phyloP scores from a whole-genome alignment of 1,284 basidiomycete species.

The Trichosporon sp. region DNA sequence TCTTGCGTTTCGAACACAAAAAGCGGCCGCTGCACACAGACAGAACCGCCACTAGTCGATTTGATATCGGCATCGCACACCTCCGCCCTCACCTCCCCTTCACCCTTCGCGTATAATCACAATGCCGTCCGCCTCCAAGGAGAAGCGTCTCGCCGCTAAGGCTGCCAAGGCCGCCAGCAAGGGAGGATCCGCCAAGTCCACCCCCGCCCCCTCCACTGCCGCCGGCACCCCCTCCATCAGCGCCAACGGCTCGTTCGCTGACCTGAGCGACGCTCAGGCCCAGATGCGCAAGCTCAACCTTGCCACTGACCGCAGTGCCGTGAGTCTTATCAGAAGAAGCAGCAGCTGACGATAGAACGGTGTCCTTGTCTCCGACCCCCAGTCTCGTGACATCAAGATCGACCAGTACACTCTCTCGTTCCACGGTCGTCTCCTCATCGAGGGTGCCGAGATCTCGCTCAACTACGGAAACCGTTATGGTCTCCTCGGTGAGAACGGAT shows the following conservation, averaged over 20 bases:
- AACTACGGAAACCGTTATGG: slow-evolving; percentile 95
- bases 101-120: slow-evolving; percentile 13
- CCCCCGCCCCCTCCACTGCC: slow-evolving; percentile 61
- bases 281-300: slow-evolving; percentile 81
- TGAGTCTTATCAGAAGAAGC: slow-evolving; percentile 19
- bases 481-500: slow-evolving; percentile 93
- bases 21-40: background rate
- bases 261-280: slow-evolving; percentile 49
- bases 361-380: slow-evolving; percentile 85
- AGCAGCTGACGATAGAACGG: slow-evolving; percentile 55
- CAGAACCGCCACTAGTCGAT: background rate
- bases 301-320: slow-evolving; percentile 74
- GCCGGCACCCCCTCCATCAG: slow-evolving; percentile 68
- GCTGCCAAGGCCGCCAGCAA: slow-evolving; percentile 66
- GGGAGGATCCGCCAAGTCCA: slow-evolving; percentile 33
- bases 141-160: slow-evolving; percentile 81
- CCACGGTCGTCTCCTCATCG: slow-evolving; percentile 90
- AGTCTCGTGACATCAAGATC: slow-evolving; percentile 95
- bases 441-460: slow-evolving; percentile 81
- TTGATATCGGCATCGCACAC: background rate
- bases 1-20: background rate
- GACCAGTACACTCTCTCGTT: slow-evolving; percentile 94
- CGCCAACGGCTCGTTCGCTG: slow-evolving; percentile 66
- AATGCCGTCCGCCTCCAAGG: slow-evolving; percentile 52
- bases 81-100: background rate